Evolutionary conservation across 2,329 filamentous ascomycete genomes (phyloP), one percentile per base, ranked within the genome.

Genomic region (Malbranchea cinnamomea): DNA sequence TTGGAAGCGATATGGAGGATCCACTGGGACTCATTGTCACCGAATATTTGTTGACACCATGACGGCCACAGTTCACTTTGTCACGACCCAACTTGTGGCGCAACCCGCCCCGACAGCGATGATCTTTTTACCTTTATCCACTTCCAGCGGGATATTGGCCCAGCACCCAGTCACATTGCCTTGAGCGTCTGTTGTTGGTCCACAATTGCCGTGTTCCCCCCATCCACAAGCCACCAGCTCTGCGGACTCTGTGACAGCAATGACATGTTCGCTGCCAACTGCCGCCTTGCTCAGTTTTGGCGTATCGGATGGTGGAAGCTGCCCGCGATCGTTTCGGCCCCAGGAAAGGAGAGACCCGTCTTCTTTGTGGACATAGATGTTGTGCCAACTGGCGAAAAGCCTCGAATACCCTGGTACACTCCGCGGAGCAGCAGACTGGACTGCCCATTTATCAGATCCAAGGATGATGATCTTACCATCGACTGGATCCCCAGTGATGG

Each of bases 121-220:
- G 33, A 83, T 70, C 12, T 57, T 56, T 33, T 54, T 59, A 4
- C 62, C 49, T 10, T 65, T 56, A 45, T 66, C 55, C 45, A 65
- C 63, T 39, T 63, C 65, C 26, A 72, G 67, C 13, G 67, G 65
- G 46, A 91, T 68, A 35, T 70, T 57, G 47, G 77, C 84, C 63
- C 68, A 81, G 36, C 63, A 63, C 6, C 68, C 76, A 39, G 75
- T 77, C 26, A 84, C 73, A 52, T 80, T 71, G 28, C 71, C 73
- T 37, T 67, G 59, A 11, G 65, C 59, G 37, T 73, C 70, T 8
- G 58, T 61, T 23, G 67, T 61, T 20, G 72, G 69, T 3, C 89
- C 89, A 51, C 89, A 98, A 50, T 98, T 98, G 2, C 89, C 89
- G 56, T 98, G 89, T 55, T 95, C 87, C 2, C 84, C 85, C 89